phyloP scores from a whole-genome alignment of 306 rosid genomes.

The Gleditsia sinensis region DNA sequence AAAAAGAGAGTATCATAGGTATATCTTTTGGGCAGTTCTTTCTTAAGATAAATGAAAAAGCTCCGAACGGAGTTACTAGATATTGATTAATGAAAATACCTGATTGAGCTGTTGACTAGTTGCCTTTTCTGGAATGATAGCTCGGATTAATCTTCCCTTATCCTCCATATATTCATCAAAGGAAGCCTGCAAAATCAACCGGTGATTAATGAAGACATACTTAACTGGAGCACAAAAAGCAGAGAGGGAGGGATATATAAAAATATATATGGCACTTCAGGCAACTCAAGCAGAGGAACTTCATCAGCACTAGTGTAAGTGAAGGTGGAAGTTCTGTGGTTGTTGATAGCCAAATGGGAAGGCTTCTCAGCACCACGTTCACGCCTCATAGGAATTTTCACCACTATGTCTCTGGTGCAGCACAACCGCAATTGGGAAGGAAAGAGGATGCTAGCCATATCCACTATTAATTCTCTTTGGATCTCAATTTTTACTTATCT shows the following conservation, averaged over 20 bases:
- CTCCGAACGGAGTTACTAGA: too few relatives aligned
- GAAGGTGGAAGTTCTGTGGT: slow-evolving; percentile 21
- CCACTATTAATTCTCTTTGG: too few relatives aligned
- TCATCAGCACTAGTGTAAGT: background rate
- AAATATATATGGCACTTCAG: background rate
- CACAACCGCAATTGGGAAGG: too few relatives aligned
- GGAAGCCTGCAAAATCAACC: slow-evolving; percentile 29
- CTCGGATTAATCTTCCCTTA: slow-evolving; percentile 34
- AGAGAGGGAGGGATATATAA: background rate
- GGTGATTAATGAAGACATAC: background rate
- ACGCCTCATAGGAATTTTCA: too few relatives aligned
- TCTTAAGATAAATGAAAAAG: too few relatives aligned
- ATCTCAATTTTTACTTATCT: too few relatives aligned
- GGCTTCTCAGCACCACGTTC: background rate
- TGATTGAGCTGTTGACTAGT: slow-evolving; percentile 16
- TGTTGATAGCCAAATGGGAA: background rate
- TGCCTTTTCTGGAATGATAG: slow-evolving; percentile 36
- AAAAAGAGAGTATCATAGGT: background rate
- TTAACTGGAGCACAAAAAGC: background rate
- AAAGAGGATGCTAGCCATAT: too few relatives aligned
- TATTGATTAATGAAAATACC: slow-evolving; percentile 26
- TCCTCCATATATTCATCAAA: slow-evolving; percentile 44
- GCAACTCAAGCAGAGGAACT: slow-evolving; percentile 30
- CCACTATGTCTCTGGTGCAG: background rate
- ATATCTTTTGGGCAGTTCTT: background rate